Percentiles rank a stretch among this genome's conserved stretches.
These are phyloP conservation scores for Aureobasidium uvarum DNA, from an alignment of 2,329 filamentous ascomycete genomes.

Conservation along the genomic window DNA sequence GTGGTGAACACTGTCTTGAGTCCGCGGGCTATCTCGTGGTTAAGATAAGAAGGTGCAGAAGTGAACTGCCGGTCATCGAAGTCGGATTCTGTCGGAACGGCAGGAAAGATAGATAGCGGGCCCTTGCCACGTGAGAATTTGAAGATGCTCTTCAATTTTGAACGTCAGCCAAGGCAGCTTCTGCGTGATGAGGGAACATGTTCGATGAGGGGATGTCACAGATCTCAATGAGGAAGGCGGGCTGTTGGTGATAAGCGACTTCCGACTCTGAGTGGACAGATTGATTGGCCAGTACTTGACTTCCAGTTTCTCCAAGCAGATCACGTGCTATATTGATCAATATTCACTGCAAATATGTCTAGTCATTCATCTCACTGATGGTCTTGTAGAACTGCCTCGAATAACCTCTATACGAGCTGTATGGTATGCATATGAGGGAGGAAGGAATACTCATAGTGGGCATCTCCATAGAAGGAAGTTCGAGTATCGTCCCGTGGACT, in stretches of 20 bases:
- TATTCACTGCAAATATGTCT: not conserved
- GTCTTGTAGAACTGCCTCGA: not conserved
- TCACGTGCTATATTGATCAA: not conserved
- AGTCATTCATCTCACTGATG: no score
- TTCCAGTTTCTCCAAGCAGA: not conserved
- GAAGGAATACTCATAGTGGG: not conserved
- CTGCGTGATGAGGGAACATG: not conserved
- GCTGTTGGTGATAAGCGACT: not conserved
- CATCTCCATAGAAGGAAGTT: not conserved
- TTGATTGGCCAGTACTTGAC: not conserved
- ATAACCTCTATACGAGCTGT: not conserved
- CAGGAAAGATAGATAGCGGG: not conserved
- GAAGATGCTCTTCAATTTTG: not conserved
- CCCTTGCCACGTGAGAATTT: not conserved
- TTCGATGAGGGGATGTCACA: not conserved
- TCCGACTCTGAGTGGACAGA: not conserved
- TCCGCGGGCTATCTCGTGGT: conserved; percentile 5
- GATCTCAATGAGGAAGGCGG: conserved; percentile 8
- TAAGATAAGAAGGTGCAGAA: conserved; percentile 5
- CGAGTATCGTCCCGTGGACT: no score
- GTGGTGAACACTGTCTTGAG: not conserved
- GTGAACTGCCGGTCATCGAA: not conserved
- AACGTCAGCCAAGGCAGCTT: not conserved
- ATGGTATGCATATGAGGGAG: not conserved
- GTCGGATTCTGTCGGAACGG: not conserved